Conservation (phyloP, 352 stramenopile species). For the Phytophthora foliorum region DNA sequence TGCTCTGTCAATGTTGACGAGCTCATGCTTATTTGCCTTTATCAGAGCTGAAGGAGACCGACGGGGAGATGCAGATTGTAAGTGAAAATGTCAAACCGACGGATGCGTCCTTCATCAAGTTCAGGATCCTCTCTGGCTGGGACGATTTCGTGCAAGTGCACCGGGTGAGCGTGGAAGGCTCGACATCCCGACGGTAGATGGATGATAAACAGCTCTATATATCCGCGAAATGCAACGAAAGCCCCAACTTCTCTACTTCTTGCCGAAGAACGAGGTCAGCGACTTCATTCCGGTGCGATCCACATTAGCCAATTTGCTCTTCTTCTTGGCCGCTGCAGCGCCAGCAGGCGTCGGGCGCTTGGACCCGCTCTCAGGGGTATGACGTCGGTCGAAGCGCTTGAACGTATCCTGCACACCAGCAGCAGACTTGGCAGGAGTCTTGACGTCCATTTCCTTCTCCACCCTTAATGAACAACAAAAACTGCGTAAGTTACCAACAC, state of each 20-base stretch:
- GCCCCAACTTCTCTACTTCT: constrained; percentile 54
- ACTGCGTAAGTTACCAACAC: neutral
- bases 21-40: constrained; percentile 2
- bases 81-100: constrained; percentile 78
- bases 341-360: constrained; percentile 53
- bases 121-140: constrained; percentile 88
- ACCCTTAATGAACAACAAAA: constrained; percentile 35
- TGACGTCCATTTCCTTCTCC: constrained; percentile 35
- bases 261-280: constrained; percentile 84
- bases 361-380: constrained; percentile 28
- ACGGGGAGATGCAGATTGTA: constrained; percentile 86
- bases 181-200: constrained; percentile 51
- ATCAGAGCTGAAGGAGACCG: constrained; percentile 79
- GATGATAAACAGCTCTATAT: constrained; percentile 38
- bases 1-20: neutral
- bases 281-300: constrained; percentile 87
- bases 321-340: constrained; percentile 66
- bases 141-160: constrained; percentile 83
- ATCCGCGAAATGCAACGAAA: constrained; percentile 23
- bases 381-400: constrained; percentile 49
- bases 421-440: constrained; percentile 3
- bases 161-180: constrained; percentile 85
- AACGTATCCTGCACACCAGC: constrained; percentile 41
- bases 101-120: constrained; percentile 85
- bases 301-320: constrained; percentile 84